Conservation (phyloP, 2,329 filamentous ascomycete genomes). For the Esteya vermicola region DNA sequence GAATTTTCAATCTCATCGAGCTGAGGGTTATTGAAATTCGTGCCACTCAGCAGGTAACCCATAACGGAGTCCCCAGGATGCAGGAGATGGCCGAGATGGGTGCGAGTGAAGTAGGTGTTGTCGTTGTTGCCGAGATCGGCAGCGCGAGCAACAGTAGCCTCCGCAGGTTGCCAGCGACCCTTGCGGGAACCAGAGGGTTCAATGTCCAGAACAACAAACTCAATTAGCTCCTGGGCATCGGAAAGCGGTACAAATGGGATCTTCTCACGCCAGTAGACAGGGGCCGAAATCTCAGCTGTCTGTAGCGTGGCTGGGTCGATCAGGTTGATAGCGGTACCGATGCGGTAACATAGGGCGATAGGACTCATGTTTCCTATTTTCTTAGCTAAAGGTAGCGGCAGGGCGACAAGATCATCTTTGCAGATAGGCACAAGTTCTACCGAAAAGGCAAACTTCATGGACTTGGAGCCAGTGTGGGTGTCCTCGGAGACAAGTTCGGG, state of each 20-base stretch:
- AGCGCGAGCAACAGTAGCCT: conserved; percentile 76
- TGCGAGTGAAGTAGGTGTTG: conserved; percentile 76
- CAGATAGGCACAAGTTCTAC: conserved; percentile 86
- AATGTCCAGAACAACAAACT: conserved; percentile 92
- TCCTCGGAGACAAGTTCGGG: conserved; percentile 73
- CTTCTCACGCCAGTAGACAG: conserved; percentile 65
- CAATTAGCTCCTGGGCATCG: conserved; percentile 70
- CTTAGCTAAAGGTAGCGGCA: conserved; percentile 82
- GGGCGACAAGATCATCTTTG: conserved; percentile 90
- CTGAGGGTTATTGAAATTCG: conserved; percentile 84
- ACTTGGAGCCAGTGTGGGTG: conserved; percentile 76
- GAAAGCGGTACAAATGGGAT: conserved; percentile 72
- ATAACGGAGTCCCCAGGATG: conserved; percentile 84
- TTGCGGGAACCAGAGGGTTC: conserved; percentile 62
- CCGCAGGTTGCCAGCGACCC: conserved; percentile 72
- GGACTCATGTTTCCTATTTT: conserved; percentile 79
- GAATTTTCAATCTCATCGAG: conserved; percentile 72
- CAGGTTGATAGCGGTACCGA: conserved; percentile 81
- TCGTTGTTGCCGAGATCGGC: conserved; percentile 79
- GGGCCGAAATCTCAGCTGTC: conserved; percentile 68
- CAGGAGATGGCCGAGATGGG: conserved; percentile 74
- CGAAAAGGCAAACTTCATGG: conserved; percentile 90
- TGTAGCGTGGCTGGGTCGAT: conserved; percentile 86
- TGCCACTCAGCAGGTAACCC: conserved; percentile 81
- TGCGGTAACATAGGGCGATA: conserved; percentile 69